Base-by-base conservation (phyloP, 140 eudicot species). In the Flaveria floridana region DNA sequence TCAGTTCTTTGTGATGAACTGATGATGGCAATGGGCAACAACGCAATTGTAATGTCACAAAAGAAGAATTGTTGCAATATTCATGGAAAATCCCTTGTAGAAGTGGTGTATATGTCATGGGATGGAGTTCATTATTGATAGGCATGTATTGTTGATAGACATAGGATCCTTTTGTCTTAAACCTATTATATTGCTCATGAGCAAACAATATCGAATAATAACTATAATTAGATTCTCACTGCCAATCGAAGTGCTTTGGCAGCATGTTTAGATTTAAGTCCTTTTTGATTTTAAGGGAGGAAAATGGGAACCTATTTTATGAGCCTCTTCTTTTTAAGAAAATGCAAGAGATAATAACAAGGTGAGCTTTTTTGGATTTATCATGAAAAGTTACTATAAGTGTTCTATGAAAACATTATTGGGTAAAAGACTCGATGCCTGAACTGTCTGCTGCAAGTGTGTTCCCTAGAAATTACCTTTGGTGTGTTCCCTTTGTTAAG, bases 361-460 rank as follows among this genome's bases (percentile, higher is more conserved):
- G 41, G 6, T 4, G 41, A 34, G 41, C 8, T 34, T 1, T 34
- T 6, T 34, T 34, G 41, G 41, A 34, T 34, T 34, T 34, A 34
- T 34, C 41, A 34, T 34, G 8, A 34, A 34, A 34, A 5, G 1
- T 34, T 34, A 34, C 41, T 34, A 4, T 6, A 34, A 34, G 37
- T 30, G 37, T 30, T 30, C 37, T 30, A 0, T 30, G 37, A 30
- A 55, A 51, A 18, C 3, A 2, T 18, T 2, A 7, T 55, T 55
- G 7, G 34, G 30, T 57, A 21, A 57, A 19, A 34, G 30, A 21
- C 61, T 53, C 5, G 13, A 11, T 44, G 28, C 57, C 56, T 42
- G 56, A 68, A 42, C 12, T 42, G 13, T 68, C 41, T 46, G 58
- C 73, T 21, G 55, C 58, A 47, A 65, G 18, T 46, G 41, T 47